Conservation (phyloP, 2,329 filamentous ascomycete genomes). For the Hypoxylon sp. region DNA sequence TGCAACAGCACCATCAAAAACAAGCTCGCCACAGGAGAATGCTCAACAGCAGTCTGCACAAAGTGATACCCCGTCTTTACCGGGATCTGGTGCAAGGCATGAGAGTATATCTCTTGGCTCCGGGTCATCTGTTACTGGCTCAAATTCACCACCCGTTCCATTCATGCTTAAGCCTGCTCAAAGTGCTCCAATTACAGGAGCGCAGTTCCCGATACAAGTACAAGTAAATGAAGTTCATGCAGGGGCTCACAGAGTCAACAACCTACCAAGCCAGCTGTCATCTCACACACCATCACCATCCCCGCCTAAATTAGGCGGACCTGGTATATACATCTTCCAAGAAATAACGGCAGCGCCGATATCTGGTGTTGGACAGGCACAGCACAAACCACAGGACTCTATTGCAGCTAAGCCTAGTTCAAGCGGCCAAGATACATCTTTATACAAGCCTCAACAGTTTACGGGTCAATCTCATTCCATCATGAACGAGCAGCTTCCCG, state of each 20-base stretch:
- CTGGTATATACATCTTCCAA: slow-evolving; percentile 49
- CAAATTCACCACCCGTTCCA: slow-evolving; percentile 34
- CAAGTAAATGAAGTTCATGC: slow-evolving; percentile 24
- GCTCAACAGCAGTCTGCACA: slow-evolving; percentile 19
- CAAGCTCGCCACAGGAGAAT: slow-evolving; percentile 11
- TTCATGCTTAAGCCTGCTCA: slow-evolving; percentile 44
- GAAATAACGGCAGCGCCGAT: slow-evolving; percentile 41
- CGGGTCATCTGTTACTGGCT: not conserved
- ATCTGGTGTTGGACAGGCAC: slow-evolving; percentile 7
- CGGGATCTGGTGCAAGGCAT: slow-evolving; percentile 45
- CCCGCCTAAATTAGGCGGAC: slow-evolving; percentile 40
- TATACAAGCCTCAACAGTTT: slow-evolving; percentile 16
- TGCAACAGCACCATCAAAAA: slow-evolving; percentile 28
- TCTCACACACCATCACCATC: slow-evolving; percentile 24
- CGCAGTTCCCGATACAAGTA: slow-evolving; percentile 2
- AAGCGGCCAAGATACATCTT: slow-evolving; percentile 9
- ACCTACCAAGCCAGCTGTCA: slow-evolving; percentile 33
- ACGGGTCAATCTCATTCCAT: slow-evolving; percentile 11
- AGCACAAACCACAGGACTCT: slow-evolving; percentile 10
- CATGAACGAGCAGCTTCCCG: slow-evolving; percentile 34
- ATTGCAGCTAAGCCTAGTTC: slow-evolving; percentile 2
- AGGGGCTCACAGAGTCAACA: slow-evolving; percentile 45
- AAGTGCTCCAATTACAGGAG: slow-evolving; percentile 2
- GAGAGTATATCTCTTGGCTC: slow-evolving; percentile 41
- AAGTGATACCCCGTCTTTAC: slow-evolving; percentile 6